These are phyloP conservation scores for Stereum hirsutum DNA, from an alignment of 1,284 basidiomycete genomes.

Conservation along the genomic window DNA sequence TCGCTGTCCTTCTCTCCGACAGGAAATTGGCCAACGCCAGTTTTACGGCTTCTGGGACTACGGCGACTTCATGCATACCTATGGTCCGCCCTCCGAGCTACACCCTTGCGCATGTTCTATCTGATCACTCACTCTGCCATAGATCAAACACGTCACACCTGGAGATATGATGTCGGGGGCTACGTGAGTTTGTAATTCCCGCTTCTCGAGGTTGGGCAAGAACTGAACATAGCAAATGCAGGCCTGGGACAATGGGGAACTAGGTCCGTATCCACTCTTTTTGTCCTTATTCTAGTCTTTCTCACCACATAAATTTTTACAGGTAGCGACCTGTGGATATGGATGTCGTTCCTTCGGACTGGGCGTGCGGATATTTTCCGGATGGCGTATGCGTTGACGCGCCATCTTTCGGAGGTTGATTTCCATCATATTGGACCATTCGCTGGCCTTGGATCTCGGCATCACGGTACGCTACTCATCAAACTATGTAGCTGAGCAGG, in stretches of 20 bases:
- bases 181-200: conserved; percentile 31
- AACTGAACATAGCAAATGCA: too few species aligned
- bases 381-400: conserved; percentile 29
- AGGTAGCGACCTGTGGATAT: conserved; percentile 34
- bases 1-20: background rate
- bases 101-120: background rate
- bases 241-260: conserved; percentile 10
- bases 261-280: conserved; percentile 1
- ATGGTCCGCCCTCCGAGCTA: conserved; percentile 12
- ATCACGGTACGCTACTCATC: too few species aligned
- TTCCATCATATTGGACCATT: conserved; percentile 31
- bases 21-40: conserved; percentile 30
- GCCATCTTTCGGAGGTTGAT: conserved; percentile 32
- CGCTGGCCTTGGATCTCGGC: conserved; percentile 30
- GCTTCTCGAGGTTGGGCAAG: conserved; percentile 6
- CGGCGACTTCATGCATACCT: conserved; percentile 35
- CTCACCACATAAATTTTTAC: too few species aligned
- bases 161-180: conserved; percentile 35
- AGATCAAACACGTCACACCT: conserved; percentile 30
- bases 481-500: too few species aligned
- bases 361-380: conserved; percentile 31
- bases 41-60: conserved; percentile 36
- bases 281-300: too few species aligned
- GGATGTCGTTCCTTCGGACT: conserved; percentile 34
- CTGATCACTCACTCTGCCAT: background rate